Conservation (phyloP, 1,284 basidiomycete species). For the Omphalotus olearius region DNA sequence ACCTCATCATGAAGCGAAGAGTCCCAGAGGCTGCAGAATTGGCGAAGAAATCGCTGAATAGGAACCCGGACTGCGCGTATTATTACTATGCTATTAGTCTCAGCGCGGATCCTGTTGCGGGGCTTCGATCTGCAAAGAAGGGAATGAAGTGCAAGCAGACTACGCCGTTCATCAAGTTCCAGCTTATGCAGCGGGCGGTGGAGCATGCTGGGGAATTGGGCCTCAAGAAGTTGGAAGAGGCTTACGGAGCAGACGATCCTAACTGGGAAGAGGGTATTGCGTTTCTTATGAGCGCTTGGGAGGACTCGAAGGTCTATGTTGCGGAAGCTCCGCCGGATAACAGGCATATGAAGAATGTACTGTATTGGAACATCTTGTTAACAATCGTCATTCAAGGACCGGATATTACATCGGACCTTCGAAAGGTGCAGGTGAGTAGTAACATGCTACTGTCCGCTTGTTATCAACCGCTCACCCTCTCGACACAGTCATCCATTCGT, state of each 20-base stretch:
- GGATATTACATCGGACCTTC: conserved; percentile 41
- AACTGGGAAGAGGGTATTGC: conserved; percentile 57
- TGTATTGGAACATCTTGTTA: conserved; percentile 56
- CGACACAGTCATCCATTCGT: conserved; percentile 32
- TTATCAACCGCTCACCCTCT: not conserved
- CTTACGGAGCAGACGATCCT: conserved; percentile 25
- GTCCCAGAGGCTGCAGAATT: conserved; percentile 39
- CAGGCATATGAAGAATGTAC: conserved; percentile 49
- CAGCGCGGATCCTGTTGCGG: conserved; percentile 30
- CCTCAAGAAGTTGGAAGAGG: conserved; percentile 40
- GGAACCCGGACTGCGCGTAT: conserved; percentile 52
- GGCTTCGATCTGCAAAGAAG: conserved; percentile 44
- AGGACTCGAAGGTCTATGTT: conserved; percentile 55
- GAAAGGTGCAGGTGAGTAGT: conserved; percentile 42
- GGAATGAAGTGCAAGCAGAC: conserved; percentile 48
- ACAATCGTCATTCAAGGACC: conserved; percentile 45
- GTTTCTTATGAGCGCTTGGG: conserved; percentile 48
- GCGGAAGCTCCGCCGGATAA: conserved; percentile 56
- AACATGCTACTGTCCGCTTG: not conserved
- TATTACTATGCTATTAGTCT: conserved; percentile 54
- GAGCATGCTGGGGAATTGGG: conserved; percentile 56
- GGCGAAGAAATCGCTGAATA: conserved; percentile 40
- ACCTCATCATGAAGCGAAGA: conserved; percentile 39
- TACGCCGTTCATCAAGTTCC: conserved; percentile 45
- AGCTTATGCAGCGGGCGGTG: conserved; percentile 53